Conservation (phyloP, 257 asterid species). For the Plantago major region DNA sequence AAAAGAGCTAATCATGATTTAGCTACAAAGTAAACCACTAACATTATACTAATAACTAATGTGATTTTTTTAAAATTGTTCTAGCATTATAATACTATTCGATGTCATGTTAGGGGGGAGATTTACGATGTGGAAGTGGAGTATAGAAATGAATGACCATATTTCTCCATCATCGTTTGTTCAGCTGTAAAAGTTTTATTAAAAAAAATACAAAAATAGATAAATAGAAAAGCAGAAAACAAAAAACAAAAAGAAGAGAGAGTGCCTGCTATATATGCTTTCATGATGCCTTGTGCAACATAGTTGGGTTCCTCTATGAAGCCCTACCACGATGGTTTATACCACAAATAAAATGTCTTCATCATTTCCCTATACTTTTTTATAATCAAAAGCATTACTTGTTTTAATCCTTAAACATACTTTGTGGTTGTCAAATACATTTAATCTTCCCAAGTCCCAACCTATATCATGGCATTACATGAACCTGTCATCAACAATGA, state of each 20-base stretch:
- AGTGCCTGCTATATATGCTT: slow-evolving; percentile 10
- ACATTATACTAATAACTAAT: too few species aligned
- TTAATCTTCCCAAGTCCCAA: too few species aligned
- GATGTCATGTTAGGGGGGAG: slow-evolving; percentile 1
- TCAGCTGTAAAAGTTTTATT: slow-evolving; percentile 29
- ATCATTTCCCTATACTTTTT: neutral
- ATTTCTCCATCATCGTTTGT: slow-evolving; percentile 26
- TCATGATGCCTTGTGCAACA: slow-evolving; percentile 29
- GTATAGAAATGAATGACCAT: slow-evolving; percentile 19
- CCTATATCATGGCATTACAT: too few species aligned
- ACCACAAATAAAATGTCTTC: slow-evolving; percentile 15
- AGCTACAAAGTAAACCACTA: too few species aligned
- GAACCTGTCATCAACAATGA: too few species aligned
- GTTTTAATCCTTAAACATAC: too few species aligned
- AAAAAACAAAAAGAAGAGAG: slow-evolving; percentile 18
- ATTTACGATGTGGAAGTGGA: slow-evolving; percentile 5
- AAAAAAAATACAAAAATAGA: too few species aligned
- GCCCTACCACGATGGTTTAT: slow-evolving; percentile 23
- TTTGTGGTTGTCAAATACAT: too few species aligned
- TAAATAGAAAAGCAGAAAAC: slow-evolving; percentile 4
- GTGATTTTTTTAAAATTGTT: neutral
- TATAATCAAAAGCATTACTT: neutral
- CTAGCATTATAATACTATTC: slow-evolving; percentile 1
- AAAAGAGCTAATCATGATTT: too few species aligned
- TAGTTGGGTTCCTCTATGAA: slow-evolving; percentile 20